Conservation (phyloP, 2,329 filamentous ascomycete genomes). For the Rugonectria rugulosa region DNA sequence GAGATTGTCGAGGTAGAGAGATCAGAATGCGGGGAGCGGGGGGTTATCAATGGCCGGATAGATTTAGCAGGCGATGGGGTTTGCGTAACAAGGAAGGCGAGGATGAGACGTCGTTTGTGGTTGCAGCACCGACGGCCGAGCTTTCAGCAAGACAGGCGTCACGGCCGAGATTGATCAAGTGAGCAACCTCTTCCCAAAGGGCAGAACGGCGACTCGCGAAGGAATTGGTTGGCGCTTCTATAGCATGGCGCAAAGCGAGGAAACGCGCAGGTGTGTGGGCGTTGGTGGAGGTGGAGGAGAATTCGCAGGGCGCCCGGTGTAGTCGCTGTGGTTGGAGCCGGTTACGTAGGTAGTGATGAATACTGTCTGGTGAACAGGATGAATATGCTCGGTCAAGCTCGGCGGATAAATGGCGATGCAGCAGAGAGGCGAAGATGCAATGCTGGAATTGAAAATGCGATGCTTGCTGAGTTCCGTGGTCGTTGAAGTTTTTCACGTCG, state of each 20-base stretch:
- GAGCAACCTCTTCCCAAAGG: conserved; percentile 26
- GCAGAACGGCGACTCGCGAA: conserved; percentile 14
- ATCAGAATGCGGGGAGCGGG: conserved; percentile 20
- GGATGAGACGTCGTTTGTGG: neutral
- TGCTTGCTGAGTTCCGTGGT: neutral
- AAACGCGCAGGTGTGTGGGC: conserved; percentile 4
- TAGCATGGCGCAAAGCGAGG: conserved; percentile 20
- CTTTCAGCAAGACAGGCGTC: conserved; percentile 22
- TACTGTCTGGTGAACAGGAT: neutral
- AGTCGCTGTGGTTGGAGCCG: no score
- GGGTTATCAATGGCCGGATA: conserved; percentile 4
- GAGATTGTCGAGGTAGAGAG: conserved; percentile 3
- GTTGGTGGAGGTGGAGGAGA: neutral
- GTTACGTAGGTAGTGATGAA: no score
- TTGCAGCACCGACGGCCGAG: neutral
- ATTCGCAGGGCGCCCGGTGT: no score
- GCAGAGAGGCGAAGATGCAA: neutral
- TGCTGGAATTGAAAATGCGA: neutral
- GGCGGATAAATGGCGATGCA: neutral
- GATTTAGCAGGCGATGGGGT: conserved; percentile 3
- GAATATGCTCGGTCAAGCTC: neutral
- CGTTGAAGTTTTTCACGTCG: neutral
- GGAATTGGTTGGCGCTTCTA: conserved; percentile 11
- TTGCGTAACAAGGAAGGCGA: conserved; percentile 3
- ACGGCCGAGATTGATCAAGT: conserved; percentile 18